Evolutionary conservation across 2,329 filamentous ascomycete species (phyloP).

Genomic region (Sordariomycetes sp.): DNA sequence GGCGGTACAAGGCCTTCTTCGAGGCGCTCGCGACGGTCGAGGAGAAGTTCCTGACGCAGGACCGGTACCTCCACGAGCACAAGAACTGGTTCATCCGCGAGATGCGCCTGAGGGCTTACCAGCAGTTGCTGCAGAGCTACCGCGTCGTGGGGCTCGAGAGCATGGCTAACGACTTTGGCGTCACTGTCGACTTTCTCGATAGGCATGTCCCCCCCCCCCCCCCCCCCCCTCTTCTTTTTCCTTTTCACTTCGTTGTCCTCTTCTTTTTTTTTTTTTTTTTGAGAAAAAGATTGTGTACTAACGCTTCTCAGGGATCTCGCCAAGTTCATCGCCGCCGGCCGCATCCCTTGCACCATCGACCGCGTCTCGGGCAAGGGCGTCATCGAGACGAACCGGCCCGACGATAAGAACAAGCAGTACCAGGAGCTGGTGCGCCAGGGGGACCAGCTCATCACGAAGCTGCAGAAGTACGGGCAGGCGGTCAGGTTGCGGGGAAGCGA

Average conservation of each 20-base stretch:
- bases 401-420: constrained; percentile 99
- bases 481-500: constrained; percentile 91
- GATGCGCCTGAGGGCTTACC: constrained; percentile 93
- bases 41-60: constrained; percentile 84
- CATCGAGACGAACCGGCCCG: constrained; percentile 94
- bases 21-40: constrained; percentile 78
- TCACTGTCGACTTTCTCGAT: constrained; percentile 92
- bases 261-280: neutral
- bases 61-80: constrained; percentile 93
- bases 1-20: constrained; percentile 92
- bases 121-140: constrained; percentile 95
- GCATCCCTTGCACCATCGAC: constrained; percentile 94
- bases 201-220: constrained; percentile 42
- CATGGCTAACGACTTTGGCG: constrained; percentile 95
- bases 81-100: constrained; percentile 95
- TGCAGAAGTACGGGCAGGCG: constrained; percentile 97
- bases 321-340: constrained; percentile 89
- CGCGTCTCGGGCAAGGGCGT: constrained; percentile 87
- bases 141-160: constrained; percentile 91
- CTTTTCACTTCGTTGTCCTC: neutral
- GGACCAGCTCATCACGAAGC: constrained; percentile 93
- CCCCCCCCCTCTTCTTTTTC: neutral
- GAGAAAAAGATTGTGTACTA: neutral
- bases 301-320: constrained; percentile 60
- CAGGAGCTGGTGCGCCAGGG: constrained; percentile 95